Base-by-base conservation (phyloP, 306 rosid genomes). In the Castanea sativa region DNA sequence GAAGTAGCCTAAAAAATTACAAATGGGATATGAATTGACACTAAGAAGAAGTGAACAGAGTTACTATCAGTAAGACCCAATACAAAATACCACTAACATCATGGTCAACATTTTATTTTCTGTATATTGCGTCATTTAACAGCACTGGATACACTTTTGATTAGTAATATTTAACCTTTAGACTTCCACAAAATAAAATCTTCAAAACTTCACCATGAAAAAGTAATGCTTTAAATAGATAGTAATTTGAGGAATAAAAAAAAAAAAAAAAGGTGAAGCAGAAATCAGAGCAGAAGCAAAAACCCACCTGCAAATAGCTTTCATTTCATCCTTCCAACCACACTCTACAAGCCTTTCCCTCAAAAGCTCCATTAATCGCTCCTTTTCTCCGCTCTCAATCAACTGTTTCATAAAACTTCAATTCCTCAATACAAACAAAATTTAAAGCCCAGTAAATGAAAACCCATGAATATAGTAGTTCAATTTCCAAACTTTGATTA, bases 251-350 rank as follows among this genome's bases (percentile, higher is more conserved):
- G 65, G 7, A 6, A 38, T 0, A 38, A 38, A 38, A 20, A 21
- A 38, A 0, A 38, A 38, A 38, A 20, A 20, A 18, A 21, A 9
- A 1, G 30, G 30, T 58, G 64, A 58, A 58, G 12, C 35, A 9
- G 6, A 27, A 57, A 29, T 32, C 69, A 52, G 38, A 60, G 52
- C 15, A 11, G 23, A 13, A 32, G 56, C 75, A 73, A 41, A 49
- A 58, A 92, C 98, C 96, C 92, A 92, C 98, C 98, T 94, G 98
- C 98, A 94, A 43, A 90, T 87, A 30, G 94, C 71, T 85, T 94
- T 92, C 98, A 94, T 94, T 77, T 94, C 98, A 89, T 92, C 98
- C 86, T 91, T 92, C 98, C 98, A 94, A 51, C 98, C 98, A 79
- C 97, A 94, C 72, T 94, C 98, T 15, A 90, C 89, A n/a, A 94